Evolutionary conservation across 2,329 filamentous ascomycete genomes (phyloP), one percentile per base, ranked within the genome.

Genomic region (Coniella lustricola): DNA sequence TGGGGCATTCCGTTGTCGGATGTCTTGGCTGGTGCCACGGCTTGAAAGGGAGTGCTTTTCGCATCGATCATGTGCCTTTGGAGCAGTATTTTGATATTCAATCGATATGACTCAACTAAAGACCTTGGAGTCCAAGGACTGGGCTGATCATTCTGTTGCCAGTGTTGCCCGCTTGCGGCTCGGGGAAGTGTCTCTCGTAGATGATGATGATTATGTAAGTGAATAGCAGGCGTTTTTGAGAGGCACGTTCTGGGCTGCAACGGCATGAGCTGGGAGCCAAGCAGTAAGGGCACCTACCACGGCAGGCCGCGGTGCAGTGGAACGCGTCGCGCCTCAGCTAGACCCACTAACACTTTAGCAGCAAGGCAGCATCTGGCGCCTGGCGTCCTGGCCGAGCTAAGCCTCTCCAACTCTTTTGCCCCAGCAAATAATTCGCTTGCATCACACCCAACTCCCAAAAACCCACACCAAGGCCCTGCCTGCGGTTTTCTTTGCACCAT

Each of bases 1-100:
- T 85, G 81, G 81, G 71, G 67, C 13, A n/a, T 42, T 13, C 14
- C 40, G n/a, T 16, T 42, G 12, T 17, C 20, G 5, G 16, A 42
- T 5, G n/a, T 42, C 10, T 17, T 32, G 17, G 25, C 25, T 5
- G 10, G 25, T 29, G 25, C n/a, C n/a, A 41, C 17, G 38, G 22
- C n/a, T 5, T 42, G 9, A 14, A 5, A 2, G 29, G 17, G 3
- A 3, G 21, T 18, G 7, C 25, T 13, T 9, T 12, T 9, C 29
- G 38, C 31, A 3, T 41, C 9, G 4, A 13, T n/a, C 13, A 29
- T 31, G 22, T n/a, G n/a, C n/a, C n/a, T n/a, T n/a, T n/a, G n/a
- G n/a, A n/a, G n/a, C n/a, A n/a, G n/a, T n/a, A n/a, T n/a, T n/a
- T n/a, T n/a, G n/a, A n/a, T n/a, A n/a, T n/a, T n/a, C n/a, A n/a